Evolutionary conservation across 441 rosid species (phyloP), one percentile per base, ranked within the genome.

Genomic region (Populus tomentosa): DNA sequence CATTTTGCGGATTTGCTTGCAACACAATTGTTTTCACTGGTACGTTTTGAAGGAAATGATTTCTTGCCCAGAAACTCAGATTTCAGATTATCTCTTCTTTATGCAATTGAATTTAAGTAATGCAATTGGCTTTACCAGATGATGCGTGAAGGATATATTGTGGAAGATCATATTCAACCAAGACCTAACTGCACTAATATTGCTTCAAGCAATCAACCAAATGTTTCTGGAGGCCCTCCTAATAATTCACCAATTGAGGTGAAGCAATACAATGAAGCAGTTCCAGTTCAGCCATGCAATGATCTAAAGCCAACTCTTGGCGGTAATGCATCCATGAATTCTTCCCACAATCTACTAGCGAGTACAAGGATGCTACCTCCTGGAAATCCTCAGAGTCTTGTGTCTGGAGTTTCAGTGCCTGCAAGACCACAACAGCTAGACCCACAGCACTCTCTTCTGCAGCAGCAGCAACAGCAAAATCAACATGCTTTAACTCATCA

Each of bases 1-100:
- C 89, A 91, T 82, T 73, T 80, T 40, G 98, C 98, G 1, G 99
- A 97, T 87, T 85, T 97, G 86, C 98, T 97, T 79, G 98, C 97
- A 4, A 81, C 73, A 64, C 90, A 97, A 82, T 89, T 88, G 78
- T 81, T 80, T 75, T 78, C 90, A 74, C 88, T 91, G 99, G 99
- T 97, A 92, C 11, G 89, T 84, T 77, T 82, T 33, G n/a, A 40
- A 40, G 33, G 40, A 62, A 68, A 18, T 16, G 67, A 36, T 71
- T 71, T 10, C 65, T 77, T 63, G 18, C 46, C 32, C 18, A 61
- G 3, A 79, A 77, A 33, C 61, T 56, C 6, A 67, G 62, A 71
- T 78, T 72, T 11, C 14, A 24, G 75, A 53, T 71, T 75, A 33
- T 65, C 62, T 69, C 14, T 30, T 30, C 20, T 50, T 32, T 77